Evolutionary conservation across 2,329 filamentous ascomycete species (phyloP), one percentile per base, ranked within the genome.

Genomic region (Cadophora sp.): DNA sequence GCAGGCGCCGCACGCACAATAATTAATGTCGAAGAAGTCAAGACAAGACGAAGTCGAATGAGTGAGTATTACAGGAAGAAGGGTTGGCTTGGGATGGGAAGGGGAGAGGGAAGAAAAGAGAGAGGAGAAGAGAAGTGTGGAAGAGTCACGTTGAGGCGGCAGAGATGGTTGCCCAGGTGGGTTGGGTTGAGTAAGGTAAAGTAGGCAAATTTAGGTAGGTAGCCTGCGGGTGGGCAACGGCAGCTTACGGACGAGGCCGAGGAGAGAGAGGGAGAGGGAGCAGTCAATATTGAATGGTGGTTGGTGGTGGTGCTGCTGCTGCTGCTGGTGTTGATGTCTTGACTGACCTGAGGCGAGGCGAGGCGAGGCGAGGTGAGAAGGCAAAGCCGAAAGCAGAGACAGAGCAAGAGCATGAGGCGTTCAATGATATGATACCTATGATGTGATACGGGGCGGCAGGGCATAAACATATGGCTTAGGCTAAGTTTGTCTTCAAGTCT

Each of bases 1-100:
- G 53, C 53, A 56, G 53, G 33, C 53, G 53, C 53, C 53, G 53
- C 53, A 56, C 53, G 53, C 53, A 56, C 53, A 56, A 56, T 30
- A 56, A 22, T 22, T 39, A 39, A 39, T n/a, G n/a, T n/a, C n/a
- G n/a, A n/a, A n/a, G n/a, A n/a, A n/a, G n/a, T n/a, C n/a, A n/a
- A n/a, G n/a, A n/a, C n/a, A 55, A 30, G 27, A 4, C 6, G 27
- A 30, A 30, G 27, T 30, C 27, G 1, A 1, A 30, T n/a, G n/a
- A 30, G 27, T 30, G 27, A 6, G 6, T 45, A 45, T 45, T 18
- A 16, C n/a, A 20, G 1, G 9, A 7, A 7, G 45, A 45, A 45
- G 6, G n/a, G 14, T 13, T 36, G 51, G 51, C 8, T n/a, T 3
- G 14, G 8, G 27, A n/a, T 11, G 24, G 13, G 51, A 20, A 27